These are phyloP conservation scores for Phoenix roebelenii DNA, from an alignment of 176 grass and related monocot species.

Conservation along the genomic window DNA sequence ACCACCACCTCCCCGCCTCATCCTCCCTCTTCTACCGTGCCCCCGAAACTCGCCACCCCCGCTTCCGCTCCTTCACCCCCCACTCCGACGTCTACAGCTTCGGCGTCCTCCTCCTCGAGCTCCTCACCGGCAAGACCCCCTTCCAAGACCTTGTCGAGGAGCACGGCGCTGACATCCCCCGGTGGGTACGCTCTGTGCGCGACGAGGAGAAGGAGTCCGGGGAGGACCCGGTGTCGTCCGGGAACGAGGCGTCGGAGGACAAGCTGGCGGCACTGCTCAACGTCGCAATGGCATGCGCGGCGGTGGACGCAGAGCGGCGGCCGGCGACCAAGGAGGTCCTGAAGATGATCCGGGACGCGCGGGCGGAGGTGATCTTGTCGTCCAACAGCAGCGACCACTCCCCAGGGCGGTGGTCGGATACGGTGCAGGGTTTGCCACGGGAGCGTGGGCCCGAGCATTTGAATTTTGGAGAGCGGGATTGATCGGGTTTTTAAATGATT, in stretches of 20 bases:
- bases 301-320: slow-evolving; percentile 32
- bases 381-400: slow-evolving; percentile 86
- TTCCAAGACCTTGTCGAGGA: slow-evolving; percentile 63
- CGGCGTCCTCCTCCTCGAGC: slow-evolving; percentile 88
- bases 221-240: slow-evolving; percentile 39
- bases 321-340: slow-evolving; percentile 44
- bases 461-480: slow-evolving; percentile 45
- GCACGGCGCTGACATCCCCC: slow-evolving; percentile 48
- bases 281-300: slow-evolving; percentile 50
- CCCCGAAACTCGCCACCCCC: slow-evolving; percentile 29
- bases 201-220: slow-evolving; percentile 56
- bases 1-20: slow-evolving; percentile 6
- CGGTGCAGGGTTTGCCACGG: slow-evolving; percentile 40
- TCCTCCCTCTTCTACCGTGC: slow-evolving; percentile 51
- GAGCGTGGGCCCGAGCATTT: slow-evolving; percentile 28
- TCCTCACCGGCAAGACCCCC: slow-evolving; percentile 65
- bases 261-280: slow-evolving; percentile 49
- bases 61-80: slow-evolving; percentile 24
- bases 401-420: slow-evolving; percentile 63
- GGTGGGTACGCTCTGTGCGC: slow-evolving; percentile 67
- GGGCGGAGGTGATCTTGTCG: slow-evolving; percentile 65
- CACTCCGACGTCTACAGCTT: slow-evolving; percentile 79
- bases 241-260: slow-evolving; percentile 26
- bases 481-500: neutral
- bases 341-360: slow-evolving; percentile 64